A percentile compares a stretch with the other conserved stretches of the same genome.
Evolutionary conservation across 1,284 basidiomycete species (phyloP).

Genomic region (Takashimella koratensis): DNA sequence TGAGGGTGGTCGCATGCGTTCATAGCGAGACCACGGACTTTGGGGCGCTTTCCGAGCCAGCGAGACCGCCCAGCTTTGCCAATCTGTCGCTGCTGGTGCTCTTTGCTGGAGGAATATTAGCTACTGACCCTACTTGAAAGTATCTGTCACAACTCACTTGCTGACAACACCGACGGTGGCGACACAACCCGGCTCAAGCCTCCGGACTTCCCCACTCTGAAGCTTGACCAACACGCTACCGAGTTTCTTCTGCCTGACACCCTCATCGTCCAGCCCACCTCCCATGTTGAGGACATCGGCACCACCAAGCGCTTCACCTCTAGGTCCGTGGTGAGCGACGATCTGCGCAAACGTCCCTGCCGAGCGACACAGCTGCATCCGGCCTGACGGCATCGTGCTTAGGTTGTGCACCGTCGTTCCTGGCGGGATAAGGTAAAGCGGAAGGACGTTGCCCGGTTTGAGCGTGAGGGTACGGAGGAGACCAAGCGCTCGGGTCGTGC

Average conservation of each 20-base stretch:
- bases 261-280: conserved; percentile 19
- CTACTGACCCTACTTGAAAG: not conserved
- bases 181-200: conserved; percentile 73
- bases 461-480: conserved; percentile 79
- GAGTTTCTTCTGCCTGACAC: conserved; percentile 22
- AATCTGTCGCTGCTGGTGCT: conserved; percentile 78
- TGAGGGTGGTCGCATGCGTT: conserved; percentile 96
- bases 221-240: conserved; percentile 67
- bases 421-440: conserved; percentile 83
- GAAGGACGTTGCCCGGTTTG: conserved; percentile 90
- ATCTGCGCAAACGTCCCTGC: conserved; percentile 86
- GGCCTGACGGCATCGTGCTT: conserved; percentile 69
- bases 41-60: conserved; percentile 83
- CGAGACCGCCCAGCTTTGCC: conserved; percentile 89
- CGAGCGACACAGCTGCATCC: conserved; percentile 78
- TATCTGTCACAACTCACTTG: conserved; percentile 57
- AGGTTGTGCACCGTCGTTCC: conserved; percentile 89
- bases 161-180: conserved; percentile 91
- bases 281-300: conserved; percentile 40
- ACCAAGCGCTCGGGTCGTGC: conserved; percentile 64
- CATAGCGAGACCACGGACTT: conserved; percentile 96
- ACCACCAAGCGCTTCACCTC: conserved; percentile 48
- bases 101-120: conserved; percentile 49
- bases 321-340: conserved; percentile 59
- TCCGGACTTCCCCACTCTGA: conserved; percentile 88